These are phyloP conservation scores for Bruguiera sexangula DNA, from an alignment of 345 rosid genomes.

Conservation along the genomic window DNA sequence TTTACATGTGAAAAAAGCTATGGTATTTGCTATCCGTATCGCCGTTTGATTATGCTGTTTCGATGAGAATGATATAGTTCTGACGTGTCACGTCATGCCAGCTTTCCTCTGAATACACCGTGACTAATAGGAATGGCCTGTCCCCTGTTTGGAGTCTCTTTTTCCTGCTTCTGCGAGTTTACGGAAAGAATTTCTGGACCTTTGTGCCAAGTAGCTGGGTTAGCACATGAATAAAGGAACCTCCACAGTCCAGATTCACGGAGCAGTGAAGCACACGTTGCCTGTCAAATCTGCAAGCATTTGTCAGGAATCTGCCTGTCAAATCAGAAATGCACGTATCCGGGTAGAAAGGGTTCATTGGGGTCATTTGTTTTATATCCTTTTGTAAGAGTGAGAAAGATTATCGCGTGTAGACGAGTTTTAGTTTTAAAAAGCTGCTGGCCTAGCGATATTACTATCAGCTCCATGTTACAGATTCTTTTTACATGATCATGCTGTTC, in stretches of 20 bases:
- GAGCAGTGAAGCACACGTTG: not conserved
- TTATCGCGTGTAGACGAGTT: not conserved
- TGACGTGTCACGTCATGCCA: not conserved
- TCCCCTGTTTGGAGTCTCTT: not conserved
- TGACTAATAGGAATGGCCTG: no score
- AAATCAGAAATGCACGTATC: not conserved
- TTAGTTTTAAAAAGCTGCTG: not conserved
- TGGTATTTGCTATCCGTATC: not conserved
- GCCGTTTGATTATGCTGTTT: conserved; percentile 8
- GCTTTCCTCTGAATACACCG: not conserved
- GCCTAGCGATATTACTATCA: no score
- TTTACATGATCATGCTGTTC: no score
- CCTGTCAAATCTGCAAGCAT: no score
- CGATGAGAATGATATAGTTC: conserved; percentile 10
- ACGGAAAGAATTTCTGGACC: not conserved
- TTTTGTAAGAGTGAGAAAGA: not conserved
- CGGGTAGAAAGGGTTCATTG: not conserved
- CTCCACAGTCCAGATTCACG: not conserved
- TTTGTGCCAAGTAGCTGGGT: not conserved
- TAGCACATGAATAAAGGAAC: not conserved
- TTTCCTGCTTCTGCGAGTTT: not conserved
- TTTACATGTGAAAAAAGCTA: not conserved
- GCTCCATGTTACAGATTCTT: no score
- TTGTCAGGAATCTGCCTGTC: no score
- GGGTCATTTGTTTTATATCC: not conserved